Evolutionary conservation across 306 rosid genomes (phyloP).

Genomic region (Pyrus bretschneideri): DNA sequence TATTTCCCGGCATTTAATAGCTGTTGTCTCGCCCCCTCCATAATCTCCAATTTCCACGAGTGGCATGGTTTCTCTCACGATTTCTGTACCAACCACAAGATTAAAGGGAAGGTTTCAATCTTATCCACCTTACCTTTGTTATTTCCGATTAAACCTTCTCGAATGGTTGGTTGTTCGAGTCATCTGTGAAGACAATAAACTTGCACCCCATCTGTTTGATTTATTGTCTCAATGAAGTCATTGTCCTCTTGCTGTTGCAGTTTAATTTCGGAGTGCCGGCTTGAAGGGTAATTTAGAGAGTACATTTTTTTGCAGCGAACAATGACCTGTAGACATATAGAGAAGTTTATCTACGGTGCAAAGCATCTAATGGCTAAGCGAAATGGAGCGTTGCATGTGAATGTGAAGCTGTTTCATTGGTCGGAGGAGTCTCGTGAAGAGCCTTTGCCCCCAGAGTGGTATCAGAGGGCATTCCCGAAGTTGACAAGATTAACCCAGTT

Average conservation of each 20-base stretch:
- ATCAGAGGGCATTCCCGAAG: constrained; percentile 38
- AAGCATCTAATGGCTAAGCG: constrained; percentile 23
- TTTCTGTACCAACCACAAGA: background rate
- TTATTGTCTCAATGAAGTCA: constrained; percentile 15
- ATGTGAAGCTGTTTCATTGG: constrained; percentile 39
- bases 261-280: background rate
- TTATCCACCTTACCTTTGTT: background rate
- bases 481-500: constrained; percentile 27
- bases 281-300: background rate
- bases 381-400: constrained; percentile 28
- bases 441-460: constrained; percentile 40
- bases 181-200: background rate
- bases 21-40: background rate
- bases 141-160: background rate
- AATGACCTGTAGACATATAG: constrained; percentile 33
- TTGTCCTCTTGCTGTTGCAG: background rate
- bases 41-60: no score
- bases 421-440: constrained; percentile 30
- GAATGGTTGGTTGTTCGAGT: background rate
- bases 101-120: background rate
- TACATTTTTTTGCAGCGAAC: background rate
- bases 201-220: constrained; percentile 23
- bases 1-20: background rate
- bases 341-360: constrained; percentile 10
- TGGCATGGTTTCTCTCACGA: background rate